Conservation (phyloP, 768 basidiomycete genomes). For the Mycena albidolilacea region DNA sequence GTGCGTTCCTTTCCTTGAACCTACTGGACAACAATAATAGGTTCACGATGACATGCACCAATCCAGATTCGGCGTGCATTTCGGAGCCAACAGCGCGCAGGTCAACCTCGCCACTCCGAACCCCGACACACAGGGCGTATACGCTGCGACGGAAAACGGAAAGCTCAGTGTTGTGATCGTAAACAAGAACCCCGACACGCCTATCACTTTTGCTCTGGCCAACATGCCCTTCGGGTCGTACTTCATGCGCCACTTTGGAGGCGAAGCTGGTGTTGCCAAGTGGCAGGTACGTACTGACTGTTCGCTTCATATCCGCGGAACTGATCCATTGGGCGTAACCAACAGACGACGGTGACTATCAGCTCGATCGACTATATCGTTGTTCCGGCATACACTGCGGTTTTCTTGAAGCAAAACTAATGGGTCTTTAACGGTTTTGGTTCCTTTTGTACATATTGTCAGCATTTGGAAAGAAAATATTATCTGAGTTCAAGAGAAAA, state of each 20-base stretch:
- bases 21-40: neutral
- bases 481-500: too few relatives aligned
- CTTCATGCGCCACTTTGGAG: constrained; percentile 71
- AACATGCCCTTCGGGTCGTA: constrained; percentile 65
- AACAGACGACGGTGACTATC: constrained; percentile 43
- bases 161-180: constrained; percentile 63
- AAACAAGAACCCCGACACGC: constrained; percentile 63
- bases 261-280: constrained; percentile 66
- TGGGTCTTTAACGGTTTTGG: neutral
- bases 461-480: too few relatives aligned
- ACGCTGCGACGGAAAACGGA: constrained; percentile 59
- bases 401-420: constrained; percentile 52
- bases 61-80: constrained; percentile 60
- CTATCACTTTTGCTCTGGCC: constrained; percentile 58
- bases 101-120: constrained; percentile 60
- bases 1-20: constrained; percentile 44
- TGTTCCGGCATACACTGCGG: constrained; percentile 54
- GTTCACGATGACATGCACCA: neutral
- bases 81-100: constrained; percentile 60
- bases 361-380: constrained; percentile 47
- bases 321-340: neutral
- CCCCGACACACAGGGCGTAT: constrained; percentile 61
- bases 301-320: neutral
- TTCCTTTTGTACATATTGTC: neutral
- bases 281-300: constrained; percentile 60